Evolutionary conservation across 2,329 filamentous ascomycete genomes (phyloP).

Genomic region (Alternaria ethzedia): DNA sequence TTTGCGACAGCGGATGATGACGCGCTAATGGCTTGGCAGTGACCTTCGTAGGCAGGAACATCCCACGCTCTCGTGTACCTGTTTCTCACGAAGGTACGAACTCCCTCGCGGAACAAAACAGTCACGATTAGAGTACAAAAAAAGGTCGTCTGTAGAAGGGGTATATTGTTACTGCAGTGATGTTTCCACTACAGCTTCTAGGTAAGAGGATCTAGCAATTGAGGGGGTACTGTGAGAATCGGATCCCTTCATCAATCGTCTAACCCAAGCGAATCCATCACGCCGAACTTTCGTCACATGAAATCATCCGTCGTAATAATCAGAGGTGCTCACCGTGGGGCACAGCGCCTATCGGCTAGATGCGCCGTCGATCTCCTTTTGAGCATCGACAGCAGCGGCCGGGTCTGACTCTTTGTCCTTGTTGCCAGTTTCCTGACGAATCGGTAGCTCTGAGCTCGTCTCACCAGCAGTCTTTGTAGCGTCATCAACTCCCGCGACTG

Average conservation of each 20-base stretch:
- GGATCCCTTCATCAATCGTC: constrained; percentile 4
- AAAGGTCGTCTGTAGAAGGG: not conserved
- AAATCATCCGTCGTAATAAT: constrained; percentile 8
- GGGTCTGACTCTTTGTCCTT: constrained; percentile 26
- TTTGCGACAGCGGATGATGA: not conserved
- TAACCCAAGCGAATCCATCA: constrained; percentile 17
- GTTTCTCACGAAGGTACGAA: not conserved
- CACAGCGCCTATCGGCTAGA: constrained; percentile 6
- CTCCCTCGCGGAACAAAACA: too few species aligned
- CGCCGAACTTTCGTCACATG: constrained; percentile 23
- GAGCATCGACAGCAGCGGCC: constrained; percentile 11
- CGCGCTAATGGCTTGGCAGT: not conserved
- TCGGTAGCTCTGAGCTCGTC: constrained; percentile 2
- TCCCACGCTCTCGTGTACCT: not conserved
- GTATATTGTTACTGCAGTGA: constrained; percentile 12
- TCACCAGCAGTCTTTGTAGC: not conserved
- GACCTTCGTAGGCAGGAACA: not conserved
- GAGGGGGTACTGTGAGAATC: constrained; percentile 2
- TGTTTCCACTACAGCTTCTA: constrained; percentile 8
- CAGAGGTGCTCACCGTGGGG: not conserved
- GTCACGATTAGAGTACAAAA: not conserved
- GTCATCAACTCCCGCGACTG: constrained; percentile 12
- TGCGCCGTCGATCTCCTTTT: constrained; percentile 2
- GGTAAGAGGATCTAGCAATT: constrained; percentile 10
- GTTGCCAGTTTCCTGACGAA: not conserved